phyloP scores from a whole-genome alignment of 257 asterid species.

The Nicotiana otophora region DNA sequence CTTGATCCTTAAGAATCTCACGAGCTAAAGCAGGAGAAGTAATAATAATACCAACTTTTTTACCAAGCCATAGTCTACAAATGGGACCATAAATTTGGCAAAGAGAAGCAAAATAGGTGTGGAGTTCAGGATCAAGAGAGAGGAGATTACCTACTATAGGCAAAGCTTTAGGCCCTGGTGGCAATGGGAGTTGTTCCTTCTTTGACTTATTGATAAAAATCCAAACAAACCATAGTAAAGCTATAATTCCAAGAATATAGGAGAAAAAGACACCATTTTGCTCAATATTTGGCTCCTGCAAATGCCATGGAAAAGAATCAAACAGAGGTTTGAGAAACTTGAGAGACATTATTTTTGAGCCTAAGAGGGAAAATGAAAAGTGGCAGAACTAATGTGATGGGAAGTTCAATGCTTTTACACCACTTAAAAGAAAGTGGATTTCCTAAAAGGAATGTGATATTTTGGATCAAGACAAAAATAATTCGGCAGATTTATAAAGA shows the following conservation, averaged over 20 bases:
- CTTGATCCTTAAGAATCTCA: conserved; percentile 58
- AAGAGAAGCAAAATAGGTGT: conserved; percentile 38
- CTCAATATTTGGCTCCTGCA: not conserved
- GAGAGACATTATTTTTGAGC: conserved; percentile 5
- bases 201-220: conserved; percentile 13
- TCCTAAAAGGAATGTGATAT: not conserved
- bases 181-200: conserved; percentile 21
- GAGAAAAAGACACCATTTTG: conserved; percentile 5
- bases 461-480: not conserved
- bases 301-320: not conserved
- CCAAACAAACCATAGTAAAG: conserved; percentile 27
- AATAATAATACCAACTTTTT: conserved; percentile 43
- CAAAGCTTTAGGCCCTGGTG: conserved; percentile 56
- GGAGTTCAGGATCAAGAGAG: conserved; percentile 71
- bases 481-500: not conserved
- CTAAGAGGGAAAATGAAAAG: not conserved
- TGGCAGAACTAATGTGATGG: not conserved
- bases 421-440: not conserved
- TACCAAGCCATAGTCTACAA: conserved; percentile 45
- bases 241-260: conserved; percentile 18
- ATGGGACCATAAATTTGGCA: conserved; percentile 53
- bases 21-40: conserved; percentile 46
- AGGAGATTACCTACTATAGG: conserved; percentile 64
- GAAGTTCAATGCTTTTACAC: not conserved
- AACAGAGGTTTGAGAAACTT: not conserved